Evolutionary conservation across 1,284 basidiomycete species (phyloP), one percentile per base, ranked within the genome.

Genomic region (Lentinula novae-zelandiae): DNA sequence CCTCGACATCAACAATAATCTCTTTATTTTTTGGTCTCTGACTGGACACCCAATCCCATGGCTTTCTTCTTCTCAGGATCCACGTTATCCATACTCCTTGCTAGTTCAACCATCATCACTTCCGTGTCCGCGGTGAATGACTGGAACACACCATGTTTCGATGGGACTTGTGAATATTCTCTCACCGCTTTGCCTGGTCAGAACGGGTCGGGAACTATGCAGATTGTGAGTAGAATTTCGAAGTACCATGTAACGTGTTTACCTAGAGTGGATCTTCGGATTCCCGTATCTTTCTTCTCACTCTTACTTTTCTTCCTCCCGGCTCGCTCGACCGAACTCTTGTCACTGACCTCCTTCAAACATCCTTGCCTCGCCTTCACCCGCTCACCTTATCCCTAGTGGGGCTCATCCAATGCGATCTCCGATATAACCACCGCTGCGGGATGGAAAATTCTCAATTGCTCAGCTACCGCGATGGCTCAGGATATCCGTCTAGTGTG

Each of bases 401-500:
- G 66, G 63, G 67, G 67, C 39, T 63, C 62, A 20, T 34, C 63
- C 1, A 54, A 64, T 46, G 64, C 67, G 6, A 67, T 68, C 42
- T 63, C 67, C 1, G 67, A 68, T 53, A 67, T 68, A 27, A 68
- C 67, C 5, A 39, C 63, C 17, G 65, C 65, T 55, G 67, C 64
- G 33, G 66, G 64, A 5, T 68, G 67, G 67, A 53, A 61, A 15
- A 68, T 68, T 38, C 58, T 68, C n/a, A 60, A 62, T 34, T 68
- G 67, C 34, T 63, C 65, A 31, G 38, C 60, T n/a, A 58, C 61
- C 17, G 60, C 53, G 1, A 15, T 66, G 33, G 38, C 62, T 22
- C 67, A 68, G 42, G 64, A 66, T 58, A 67, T 68, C 27, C 66
- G 67, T 22, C 49, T 68, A 10, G 63, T 68, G 20, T 68, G 67